These are phyloP conservation scores for Pluteus cervinus DNA, from an alignment of 768 basidiomycete species.

Conservation along the genomic window DNA sequence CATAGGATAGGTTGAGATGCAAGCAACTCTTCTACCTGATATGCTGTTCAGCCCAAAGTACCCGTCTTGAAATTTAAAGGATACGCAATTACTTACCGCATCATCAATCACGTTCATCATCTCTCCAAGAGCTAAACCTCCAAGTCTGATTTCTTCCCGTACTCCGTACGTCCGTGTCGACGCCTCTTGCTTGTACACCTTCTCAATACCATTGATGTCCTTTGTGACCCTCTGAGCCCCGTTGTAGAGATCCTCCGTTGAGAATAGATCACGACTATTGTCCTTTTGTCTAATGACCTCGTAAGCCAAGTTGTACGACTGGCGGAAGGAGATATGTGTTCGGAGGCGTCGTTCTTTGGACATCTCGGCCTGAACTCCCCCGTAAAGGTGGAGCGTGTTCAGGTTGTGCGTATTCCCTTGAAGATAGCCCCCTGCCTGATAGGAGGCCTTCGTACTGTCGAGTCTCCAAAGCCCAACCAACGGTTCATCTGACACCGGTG, in stretches of 20 bases:
- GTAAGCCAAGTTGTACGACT: constrained; percentile 11
- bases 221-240: too few relatives aligned
- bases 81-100: not conserved
- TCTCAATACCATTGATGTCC: too few relatives aligned
- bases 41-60: not conserved
- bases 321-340: constrained; percentile 9
- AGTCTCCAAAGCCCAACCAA: constrained; percentile 13
- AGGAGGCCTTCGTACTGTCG: constrained; percentile 13
- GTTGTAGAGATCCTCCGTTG: too few relatives aligned
- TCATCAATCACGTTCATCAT: not conserved
- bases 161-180: too few relatives aligned
- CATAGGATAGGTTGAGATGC: not conserved
- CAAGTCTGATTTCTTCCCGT: not conserved
- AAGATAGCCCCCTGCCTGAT: constrained; percentile 9
- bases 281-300: constrained; percentile 9
- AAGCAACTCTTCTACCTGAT: not conserved
- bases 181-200: too few relatives aligned
- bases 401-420: constrained; percentile 10
- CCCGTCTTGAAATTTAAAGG: not conserved
- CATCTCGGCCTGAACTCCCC: constrained; percentile 13
- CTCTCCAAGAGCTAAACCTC: not conserved
- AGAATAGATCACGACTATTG: constrained; percentile 11
- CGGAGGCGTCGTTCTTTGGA: not conserved
- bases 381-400: constrained; percentile 12
- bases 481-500: constrained; percentile 1